Evolutionary conservation across 805 yeast genomes (phyloP).

Genomic region (Vanderwaltozyma yarrowii): DNA sequence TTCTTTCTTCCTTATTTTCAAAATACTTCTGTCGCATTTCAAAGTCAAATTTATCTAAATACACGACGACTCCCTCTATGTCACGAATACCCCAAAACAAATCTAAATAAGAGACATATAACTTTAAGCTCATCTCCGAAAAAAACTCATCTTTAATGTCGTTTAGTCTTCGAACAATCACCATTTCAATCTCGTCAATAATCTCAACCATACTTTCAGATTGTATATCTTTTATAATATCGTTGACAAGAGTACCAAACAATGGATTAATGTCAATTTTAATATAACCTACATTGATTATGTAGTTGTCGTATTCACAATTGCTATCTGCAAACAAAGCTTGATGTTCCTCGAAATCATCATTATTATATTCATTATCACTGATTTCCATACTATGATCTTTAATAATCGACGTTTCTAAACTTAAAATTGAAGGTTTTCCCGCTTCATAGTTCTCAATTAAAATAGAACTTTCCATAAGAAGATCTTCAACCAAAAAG

Average conservation of each 20-base stretch:
- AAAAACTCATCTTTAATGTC: conserved; percentile 17
- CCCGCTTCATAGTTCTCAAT: background rate
- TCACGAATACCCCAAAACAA: conserved; percentile 15
- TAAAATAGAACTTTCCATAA: conserved; percentile 5
- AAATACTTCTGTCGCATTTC: conserved; percentile 13
- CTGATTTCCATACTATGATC: no score
- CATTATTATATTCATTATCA: no score
- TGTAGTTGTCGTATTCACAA: conserved; percentile 11
- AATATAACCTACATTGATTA: conserved; percentile 37
- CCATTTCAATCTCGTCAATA: conserved; percentile 57
- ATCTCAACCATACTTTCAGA: conserved; percentile 36
- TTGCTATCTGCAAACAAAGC: background rate
- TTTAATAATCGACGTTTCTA: no score
- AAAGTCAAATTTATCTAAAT: conserved; percentile 15
- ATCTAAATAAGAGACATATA: conserved; percentile 13
- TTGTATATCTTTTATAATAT: conserved; percentile 28
- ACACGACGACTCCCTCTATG: conserved; percentile 13
- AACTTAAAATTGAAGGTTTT: no score
- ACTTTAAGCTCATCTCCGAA: conserved; percentile 8
- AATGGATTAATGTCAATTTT: conserved; percentile 32
- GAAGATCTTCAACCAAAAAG: conserved; percentile 29
- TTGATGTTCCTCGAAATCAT: background rate
- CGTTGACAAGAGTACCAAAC: conserved; percentile 29
- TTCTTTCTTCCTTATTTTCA: conserved; percentile 11
- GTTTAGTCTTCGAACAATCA: conserved; percentile 40